phyloP scores from a whole-genome alignment of 495 filamentous ascomycete genomes.

The Talaromyces trachyspermus region DNA sequence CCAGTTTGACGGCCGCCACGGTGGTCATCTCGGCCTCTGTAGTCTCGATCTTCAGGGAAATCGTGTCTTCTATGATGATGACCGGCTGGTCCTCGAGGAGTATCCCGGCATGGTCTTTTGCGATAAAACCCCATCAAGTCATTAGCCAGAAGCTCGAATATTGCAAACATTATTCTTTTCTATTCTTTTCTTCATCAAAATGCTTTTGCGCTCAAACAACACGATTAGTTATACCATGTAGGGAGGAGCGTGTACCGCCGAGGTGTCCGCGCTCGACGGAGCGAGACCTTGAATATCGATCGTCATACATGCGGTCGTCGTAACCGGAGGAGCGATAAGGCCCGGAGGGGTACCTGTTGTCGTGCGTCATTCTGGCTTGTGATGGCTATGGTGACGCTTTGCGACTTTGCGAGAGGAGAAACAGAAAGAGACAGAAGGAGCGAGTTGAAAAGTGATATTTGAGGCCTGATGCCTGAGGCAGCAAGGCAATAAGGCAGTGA shows the following conservation, averaged over 20 bases:
- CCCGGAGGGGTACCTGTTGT: conserved; percentile 21
- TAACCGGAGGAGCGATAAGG: conserved; percentile 21
- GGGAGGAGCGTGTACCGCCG: conserved; percentile 40
- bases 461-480: too few species aligned
- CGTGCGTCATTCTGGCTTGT: not conserved
- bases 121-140: conserved; percentile 7
- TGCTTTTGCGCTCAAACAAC: too few species aligned
- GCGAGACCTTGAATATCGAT: conserved; percentile 31
- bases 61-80: conserved; percentile 32
- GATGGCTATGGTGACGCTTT: not conserved
- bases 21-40: conserved; percentile 38
- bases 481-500: too few species aligned
- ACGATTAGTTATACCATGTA: conserved; percentile 24
- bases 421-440: too few species aligned
- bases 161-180: not conserved
- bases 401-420: too few species aligned
- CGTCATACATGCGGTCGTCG: conserved; percentile 44
- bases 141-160: conserved; percentile 19
- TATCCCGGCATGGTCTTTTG: conserved; percentile 33
- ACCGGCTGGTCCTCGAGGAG: conserved; percentile 32
- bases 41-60: conserved; percentile 26
- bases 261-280: conserved; percentile 21
- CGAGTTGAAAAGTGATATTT: not conserved
- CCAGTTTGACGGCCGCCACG: conserved; percentile 20
- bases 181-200: too few species aligned